Base-by-base conservation (phyloP, 306 rosid genomes). In the Delonix regia region DNA sequence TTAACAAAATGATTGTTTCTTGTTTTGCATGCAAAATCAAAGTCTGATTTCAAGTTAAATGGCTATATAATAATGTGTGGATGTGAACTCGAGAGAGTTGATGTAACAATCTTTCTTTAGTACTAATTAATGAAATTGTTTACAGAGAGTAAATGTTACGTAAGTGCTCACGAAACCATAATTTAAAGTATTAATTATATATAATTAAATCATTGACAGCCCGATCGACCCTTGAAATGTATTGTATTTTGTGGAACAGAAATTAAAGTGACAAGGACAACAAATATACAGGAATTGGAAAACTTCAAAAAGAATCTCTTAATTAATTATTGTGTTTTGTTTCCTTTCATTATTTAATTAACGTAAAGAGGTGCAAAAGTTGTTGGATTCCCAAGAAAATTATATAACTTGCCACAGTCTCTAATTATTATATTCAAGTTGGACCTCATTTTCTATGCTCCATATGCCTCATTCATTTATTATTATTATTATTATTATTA, bases 141-240 rank as follows among this genome's bases (percentile, higher is more conserved):
- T 63, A 19, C 28, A 57, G 12, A 62, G 3, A 28, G 28, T 2
- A 49, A 76, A 22, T 28, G 88, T 76, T 45, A 76, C 79, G 56
- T 24, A 75, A 42, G 33, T 69, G 84, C 75, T 79, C 73, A 89
- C 81, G 78, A 78, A 75, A 88, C 79, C 75, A 36, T 59, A 76
- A 52, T 69, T 49, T 72, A 56, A 41, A 79, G 33, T 79, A 67
- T 64, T 80, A 12, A 41, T 0, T 55, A 36, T 36, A 36, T 9
- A 53, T 61, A 83, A 71, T 66, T 41, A 62, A 85, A 78, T n/a
- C 73, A 59, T 67, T 82, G 92, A 85, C 91, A 84, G 72, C 80
- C 53, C 79, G n/a, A n/a, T 76, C 76, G 84, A 70, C 80, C 68
- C 68, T 63, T 81, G 4, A 85, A 81, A 71, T 79, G 86, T 82